Percentiles rank a stretch among this genome's conserved stretches.
phyloP scores from a whole-genome alignment of 2,329 filamentous ascomycete species.

The Diaporthe batatas region DNA sequence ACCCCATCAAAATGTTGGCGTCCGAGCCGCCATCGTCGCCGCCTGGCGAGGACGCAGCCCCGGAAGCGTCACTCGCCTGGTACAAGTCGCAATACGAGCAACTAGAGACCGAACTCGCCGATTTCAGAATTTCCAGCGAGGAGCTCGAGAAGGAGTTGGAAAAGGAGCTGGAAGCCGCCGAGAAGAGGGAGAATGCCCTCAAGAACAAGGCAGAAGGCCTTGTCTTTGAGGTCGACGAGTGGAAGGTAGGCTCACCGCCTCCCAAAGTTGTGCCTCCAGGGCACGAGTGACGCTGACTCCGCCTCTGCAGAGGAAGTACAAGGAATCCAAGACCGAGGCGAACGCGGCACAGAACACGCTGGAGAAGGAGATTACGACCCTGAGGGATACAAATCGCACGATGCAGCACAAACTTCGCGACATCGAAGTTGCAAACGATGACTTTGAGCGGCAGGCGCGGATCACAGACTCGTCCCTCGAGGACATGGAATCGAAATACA shows the following conservation, averaged over 20 bases:
- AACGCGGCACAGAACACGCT: slow-evolving; percentile 85
- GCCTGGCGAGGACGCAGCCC: slow-evolving; percentile 64
- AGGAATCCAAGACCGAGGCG: slow-evolving; percentile 90
- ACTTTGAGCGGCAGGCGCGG: slow-evolving; percentile 95
- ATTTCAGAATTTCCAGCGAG: slow-evolving; percentile 94
- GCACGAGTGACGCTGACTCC: slow-evolving; percentile 44
- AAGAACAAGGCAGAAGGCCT: slow-evolving; percentile 89
- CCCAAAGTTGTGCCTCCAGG: slow-evolving; percentile 8
- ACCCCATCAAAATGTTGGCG: slow-evolving; percentile 57
- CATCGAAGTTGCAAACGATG: slow-evolving; percentile 97
- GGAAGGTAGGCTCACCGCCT: slow-evolving; percentile 78
- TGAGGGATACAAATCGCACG: slow-evolving; percentile 86
- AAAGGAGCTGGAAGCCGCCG: slow-evolving; percentile 94
- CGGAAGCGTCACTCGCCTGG: slow-evolving; percentile 86
- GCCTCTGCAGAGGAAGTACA: slow-evolving; percentile 84
- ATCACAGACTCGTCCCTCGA: slow-evolving; percentile 96
- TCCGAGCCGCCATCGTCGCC: slow-evolving; percentile 73
- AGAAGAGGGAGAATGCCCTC: slow-evolving; percentile 89
- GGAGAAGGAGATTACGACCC: slow-evolving; percentile 94
- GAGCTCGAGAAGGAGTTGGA: slow-evolving; percentile 95
- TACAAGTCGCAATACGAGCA: slow-evolving; percentile 98
- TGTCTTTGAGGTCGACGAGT: slow-evolving; percentile 94
- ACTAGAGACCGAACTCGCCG: slow-evolving; percentile 89
- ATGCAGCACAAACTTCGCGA: slow-evolving; percentile 89
- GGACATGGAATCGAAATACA: slow-evolving; percentile 97